phyloP scores from a whole-genome alignment of 2,329 filamentous ascomycete species.

The Cytospora mali region DNA sequence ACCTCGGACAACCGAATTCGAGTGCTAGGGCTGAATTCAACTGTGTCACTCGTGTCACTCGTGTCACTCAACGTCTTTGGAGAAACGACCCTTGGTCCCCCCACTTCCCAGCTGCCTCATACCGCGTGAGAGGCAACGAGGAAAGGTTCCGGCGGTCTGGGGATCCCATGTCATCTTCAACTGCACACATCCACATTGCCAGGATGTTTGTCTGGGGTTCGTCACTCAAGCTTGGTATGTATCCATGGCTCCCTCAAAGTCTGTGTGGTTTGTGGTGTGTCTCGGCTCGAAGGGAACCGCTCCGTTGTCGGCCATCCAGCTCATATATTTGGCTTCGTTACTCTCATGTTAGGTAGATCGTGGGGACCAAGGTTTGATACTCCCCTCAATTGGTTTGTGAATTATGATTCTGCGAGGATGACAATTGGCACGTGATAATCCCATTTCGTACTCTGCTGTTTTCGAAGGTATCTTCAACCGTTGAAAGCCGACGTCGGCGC shows the following conservation, averaged over 20 bases:
- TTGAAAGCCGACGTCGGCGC: neutral
- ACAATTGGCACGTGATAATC: too few species aligned
- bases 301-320: slow-evolving; percentile 26
- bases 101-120: too few species aligned
- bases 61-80: neutral
- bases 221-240: neutral
- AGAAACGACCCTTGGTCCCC: neutral
- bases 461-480: neutral
- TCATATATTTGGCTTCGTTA: neutral
- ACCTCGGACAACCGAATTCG: slow-evolving; percentile 9
- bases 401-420: too few species aligned
- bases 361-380: neutral
- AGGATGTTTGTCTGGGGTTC: neutral
- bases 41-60: too few species aligned
- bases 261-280: slow-evolving; percentile 18
- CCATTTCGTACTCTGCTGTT: too few species aligned
- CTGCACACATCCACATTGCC: slow-evolving; percentile 6
- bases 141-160: neutral
- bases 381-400: neutral
- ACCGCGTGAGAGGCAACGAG: too few species aligned
- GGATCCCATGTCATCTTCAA: neutral
- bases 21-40: neutral
- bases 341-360: neutral
- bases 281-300: slow-evolving; percentile 9
- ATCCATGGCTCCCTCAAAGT: too few species aligned